A percentile compares a stretch with the other conserved stretches of the same genome.
Evolutionary conservation across 2,329 filamentous ascomycete genomes (phyloP).

Genomic region (Zopfia rhizophila): DNA sequence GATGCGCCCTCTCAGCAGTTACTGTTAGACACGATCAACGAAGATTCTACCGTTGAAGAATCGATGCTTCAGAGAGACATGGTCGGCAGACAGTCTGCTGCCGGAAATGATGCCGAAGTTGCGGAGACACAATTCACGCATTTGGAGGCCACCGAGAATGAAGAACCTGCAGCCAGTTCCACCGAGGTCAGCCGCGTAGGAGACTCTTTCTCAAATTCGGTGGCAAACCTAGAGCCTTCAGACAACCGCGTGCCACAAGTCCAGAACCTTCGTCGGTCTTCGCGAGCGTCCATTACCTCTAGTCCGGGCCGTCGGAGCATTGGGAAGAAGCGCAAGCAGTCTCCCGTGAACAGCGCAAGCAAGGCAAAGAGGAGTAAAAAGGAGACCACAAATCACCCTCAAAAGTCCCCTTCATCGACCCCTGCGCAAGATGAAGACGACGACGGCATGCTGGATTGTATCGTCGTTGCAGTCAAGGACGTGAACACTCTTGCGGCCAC

Average conservation of each 20-base stretch:
- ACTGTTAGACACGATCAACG: background rate
- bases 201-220: constrained; percentile 47
- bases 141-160: constrained; percentile 6
- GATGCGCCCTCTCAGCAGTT: constrained; percentile 35
- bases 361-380: constrained; percentile 32
- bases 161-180: constrained; percentile 21
- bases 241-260: constrained; percentile 18
- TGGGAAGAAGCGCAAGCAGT: constrained; percentile 38
- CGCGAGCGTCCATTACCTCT: constrained; percentile 32
- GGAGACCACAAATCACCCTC: constrained; percentile 5
- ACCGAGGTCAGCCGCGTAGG: constrained; percentile 45
- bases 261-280: constrained; percentile 36
- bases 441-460: constrained; percentile 52
- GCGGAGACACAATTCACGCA: constrained; percentile 30
- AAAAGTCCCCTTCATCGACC: background rate
- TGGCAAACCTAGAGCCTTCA: constrained; percentile 25
- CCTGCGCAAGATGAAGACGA: constrained; percentile 26
- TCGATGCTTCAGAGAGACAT: background rate
- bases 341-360: constrained; percentile 17
- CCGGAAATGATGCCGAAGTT: constrained; percentile 32
- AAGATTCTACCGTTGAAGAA: background rate
- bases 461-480: constrained; percentile 53
- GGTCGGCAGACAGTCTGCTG: constrained; percentile 1
- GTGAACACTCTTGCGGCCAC: constrained; percentile 46
- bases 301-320: constrained; percentile 30